Conservation (phyloP, 305 asterid genomes). For the Nicotiana rustica region DNA sequence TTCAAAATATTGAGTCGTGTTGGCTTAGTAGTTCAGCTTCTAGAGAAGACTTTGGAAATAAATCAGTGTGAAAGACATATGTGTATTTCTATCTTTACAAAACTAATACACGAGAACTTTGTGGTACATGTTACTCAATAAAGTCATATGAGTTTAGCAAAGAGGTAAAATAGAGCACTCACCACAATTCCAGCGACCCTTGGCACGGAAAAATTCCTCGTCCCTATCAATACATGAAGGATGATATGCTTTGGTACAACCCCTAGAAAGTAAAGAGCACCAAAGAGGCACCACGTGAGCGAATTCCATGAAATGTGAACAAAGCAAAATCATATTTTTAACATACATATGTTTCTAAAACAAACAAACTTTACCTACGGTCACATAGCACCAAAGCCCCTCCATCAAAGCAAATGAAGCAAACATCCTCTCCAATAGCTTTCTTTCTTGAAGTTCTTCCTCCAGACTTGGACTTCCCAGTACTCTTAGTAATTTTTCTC, state of each 20-base stretch:
- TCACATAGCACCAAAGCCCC: constrained; percentile 96
- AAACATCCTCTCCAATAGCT: constrained; percentile 83
- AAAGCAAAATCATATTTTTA: constrained; percentile 28
- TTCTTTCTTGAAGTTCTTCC: constrained; percentile 62
- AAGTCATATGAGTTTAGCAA: background rate
- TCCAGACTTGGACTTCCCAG: constrained; percentile 53
- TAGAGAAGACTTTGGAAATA: background rate
- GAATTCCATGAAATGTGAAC: constrained; percentile 1
- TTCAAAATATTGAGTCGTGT: constrained; percentile 23
- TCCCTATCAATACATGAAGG: constrained; percentile 93
- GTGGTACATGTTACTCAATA: constrained; percentile 11
- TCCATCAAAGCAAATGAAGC: constrained; percentile 99
- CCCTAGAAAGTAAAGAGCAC: constrained; percentile 58
- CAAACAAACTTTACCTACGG: constrained; percentile 66
- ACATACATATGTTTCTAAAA: constrained; percentile 27
- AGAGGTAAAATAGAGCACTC: constrained; percentile 40
- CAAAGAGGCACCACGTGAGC: constrained; percentile 29
- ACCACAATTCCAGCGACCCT: constrained; percentile 99
- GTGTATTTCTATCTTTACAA: constrained; percentile 11
- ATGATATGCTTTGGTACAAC: constrained; percentile 98
- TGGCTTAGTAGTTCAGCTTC: background rate
- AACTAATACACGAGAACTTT: background rate
- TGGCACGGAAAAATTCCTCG: constrained; percentile 88
- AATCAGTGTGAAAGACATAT: constrained; percentile 6
- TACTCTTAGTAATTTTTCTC: constrained; percentile 60